These are phyloP conservation scores for Serendipita vermifera DNA, from an alignment of 768 basidiomycete genomes.

Conservation along the genomic window DNA sequence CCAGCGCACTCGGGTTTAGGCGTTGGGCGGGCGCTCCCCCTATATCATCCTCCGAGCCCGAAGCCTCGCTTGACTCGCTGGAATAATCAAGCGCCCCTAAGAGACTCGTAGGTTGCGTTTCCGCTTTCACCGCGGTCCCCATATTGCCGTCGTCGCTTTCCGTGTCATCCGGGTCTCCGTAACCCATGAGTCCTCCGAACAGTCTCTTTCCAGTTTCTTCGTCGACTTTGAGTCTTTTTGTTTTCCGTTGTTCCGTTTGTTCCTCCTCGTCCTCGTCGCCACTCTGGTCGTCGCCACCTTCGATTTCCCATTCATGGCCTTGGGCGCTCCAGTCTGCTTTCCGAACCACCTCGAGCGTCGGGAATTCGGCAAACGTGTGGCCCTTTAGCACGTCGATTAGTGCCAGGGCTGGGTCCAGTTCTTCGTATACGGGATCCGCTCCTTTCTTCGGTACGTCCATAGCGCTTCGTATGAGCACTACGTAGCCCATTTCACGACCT, in stretches of 20 bases:
- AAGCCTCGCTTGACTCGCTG: too few relatives aligned
- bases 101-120: too few relatives aligned
- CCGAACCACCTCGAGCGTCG: slow-evolving; percentile 66
- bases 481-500: background rate
- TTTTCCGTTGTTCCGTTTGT: background rate
- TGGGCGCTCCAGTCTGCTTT: slow-evolving; percentile 47
- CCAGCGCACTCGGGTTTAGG: too few relatives aligned
- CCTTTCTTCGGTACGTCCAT: background rate
- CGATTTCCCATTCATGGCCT: slow-evolving; percentile 27
- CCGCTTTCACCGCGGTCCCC: too few relatives aligned
- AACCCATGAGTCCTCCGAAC: background rate
- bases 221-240: background rate
- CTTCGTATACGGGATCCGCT: slow-evolving; percentile 40
- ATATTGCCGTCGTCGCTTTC: too few relatives aligned
- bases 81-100: too few relatives aligned
- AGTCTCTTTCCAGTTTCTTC: background rate
- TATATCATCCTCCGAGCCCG: too few relatives aligned
- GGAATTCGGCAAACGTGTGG: slow-evolving; percentile 70
- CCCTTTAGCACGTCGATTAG: slow-evolving; percentile 39
- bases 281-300: background rate
- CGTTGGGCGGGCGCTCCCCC: too few relatives aligned
- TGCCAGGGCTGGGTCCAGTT: slow-evolving; percentile 38
- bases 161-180: too few relatives aligned
- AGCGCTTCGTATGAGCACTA: background rate
- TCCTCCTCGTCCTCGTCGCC: slow-evolving; percentile 23